Evolutionary conservation across 495 filamentous ascomycete genomes (phyloP).

Genomic region (Podospora conica): DNA sequence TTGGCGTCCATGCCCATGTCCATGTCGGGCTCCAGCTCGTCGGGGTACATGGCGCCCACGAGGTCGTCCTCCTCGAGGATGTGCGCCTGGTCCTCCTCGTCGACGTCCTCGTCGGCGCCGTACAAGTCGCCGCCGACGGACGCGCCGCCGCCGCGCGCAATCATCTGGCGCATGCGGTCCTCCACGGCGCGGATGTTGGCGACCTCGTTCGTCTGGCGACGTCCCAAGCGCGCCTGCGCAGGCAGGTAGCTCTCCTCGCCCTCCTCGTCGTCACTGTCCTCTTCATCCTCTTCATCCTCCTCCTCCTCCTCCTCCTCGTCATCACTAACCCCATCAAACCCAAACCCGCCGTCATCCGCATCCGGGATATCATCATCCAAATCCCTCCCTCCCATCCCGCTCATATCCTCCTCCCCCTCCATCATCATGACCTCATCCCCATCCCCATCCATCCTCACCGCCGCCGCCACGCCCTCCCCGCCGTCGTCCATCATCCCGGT

Average conservation of each 20-base stretch:
- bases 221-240: neutral
- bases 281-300: slow-evolving; percentile 26
- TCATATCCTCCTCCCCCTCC: slow-evolving; percentile 38
- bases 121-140: slow-evolving; percentile 29
- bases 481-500: slow-evolving; percentile 16
- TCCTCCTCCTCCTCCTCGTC: slow-evolving; percentile 40
- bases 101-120: slow-evolving; percentile 40
- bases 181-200: slow-evolving; percentile 32
- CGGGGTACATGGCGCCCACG: slow-evolving; percentile 16
- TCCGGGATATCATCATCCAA: slow-evolving; percentile 64
- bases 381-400: slow-evolving; percentile 52
- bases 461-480: slow-evolving; percentile 24
- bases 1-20: slow-evolving; percentile 52
- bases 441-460: slow-evolving; percentile 44
- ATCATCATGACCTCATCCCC: slow-evolving; percentile 13
- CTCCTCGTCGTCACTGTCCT: slow-evolving; percentile 25
- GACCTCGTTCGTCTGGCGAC: slow-evolving; percentile 16
- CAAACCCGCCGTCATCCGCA: slow-evolving; percentile 46
- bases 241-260: slow-evolving; percentile 12
- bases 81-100: slow-evolving; percentile 41
- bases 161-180: slow-evolving; percentile 44
- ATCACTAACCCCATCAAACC: slow-evolving; percentile 38
- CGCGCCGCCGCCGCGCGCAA: slow-evolving; percentile 31
- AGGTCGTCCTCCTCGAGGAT: slow-evolving; percentile 52
- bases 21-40: slow-evolving; percentile 26